Percentiles rank a stretch among this genome's conserved stretches.
Conservation (phyloP, 164 flowering plant species). For the Amborella trichopoda region DNA sequence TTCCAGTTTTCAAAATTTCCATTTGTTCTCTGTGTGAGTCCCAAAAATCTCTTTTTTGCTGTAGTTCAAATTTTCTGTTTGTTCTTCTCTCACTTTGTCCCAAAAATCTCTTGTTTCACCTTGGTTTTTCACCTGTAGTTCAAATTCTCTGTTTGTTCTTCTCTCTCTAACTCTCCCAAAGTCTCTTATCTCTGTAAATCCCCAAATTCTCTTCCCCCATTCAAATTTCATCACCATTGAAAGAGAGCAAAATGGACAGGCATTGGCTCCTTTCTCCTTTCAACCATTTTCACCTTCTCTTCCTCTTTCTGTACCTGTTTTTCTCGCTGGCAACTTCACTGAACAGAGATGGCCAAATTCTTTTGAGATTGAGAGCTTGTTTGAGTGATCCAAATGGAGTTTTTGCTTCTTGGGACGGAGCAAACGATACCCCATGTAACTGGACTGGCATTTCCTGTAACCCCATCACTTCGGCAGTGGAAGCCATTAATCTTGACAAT, state of each 20-base stretch:
- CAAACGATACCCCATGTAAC: conserved; percentile 24
- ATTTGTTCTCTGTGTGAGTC: too few species aligned
- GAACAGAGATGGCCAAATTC: conserved; percentile 4
- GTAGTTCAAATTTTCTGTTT: too few species aligned
- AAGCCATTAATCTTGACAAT: conserved; percentile 24
- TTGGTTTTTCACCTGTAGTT: too few species aligned
- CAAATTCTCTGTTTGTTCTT: too few species aligned
- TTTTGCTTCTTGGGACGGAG: conserved; percentile 8
- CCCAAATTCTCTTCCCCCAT: conserved; percentile 1
- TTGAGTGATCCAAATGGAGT: conserved; percentile 1
- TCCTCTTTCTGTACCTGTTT: background rate
- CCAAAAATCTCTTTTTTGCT: too few species aligned
- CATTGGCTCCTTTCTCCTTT: background rate
- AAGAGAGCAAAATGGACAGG: background rate
- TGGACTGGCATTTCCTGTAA: conserved; percentile 70
- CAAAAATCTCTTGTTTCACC: too few species aligned
- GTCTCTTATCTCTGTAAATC: too few species aligned
- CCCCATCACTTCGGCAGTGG: conserved; percentile 7
- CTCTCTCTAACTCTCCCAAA: too few species aligned
- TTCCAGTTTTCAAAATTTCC: too few species aligned
- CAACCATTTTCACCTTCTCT: background rate
- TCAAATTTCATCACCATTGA: too few species aligned
- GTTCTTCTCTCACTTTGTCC: too few species aligned
- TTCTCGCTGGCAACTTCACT: background rate
- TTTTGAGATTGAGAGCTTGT: conserved; percentile 3